Evolutionary conservation across 2,329 filamentous ascomycete genomes (phyloP).

Genomic region (Botrytis fabae): DNA sequence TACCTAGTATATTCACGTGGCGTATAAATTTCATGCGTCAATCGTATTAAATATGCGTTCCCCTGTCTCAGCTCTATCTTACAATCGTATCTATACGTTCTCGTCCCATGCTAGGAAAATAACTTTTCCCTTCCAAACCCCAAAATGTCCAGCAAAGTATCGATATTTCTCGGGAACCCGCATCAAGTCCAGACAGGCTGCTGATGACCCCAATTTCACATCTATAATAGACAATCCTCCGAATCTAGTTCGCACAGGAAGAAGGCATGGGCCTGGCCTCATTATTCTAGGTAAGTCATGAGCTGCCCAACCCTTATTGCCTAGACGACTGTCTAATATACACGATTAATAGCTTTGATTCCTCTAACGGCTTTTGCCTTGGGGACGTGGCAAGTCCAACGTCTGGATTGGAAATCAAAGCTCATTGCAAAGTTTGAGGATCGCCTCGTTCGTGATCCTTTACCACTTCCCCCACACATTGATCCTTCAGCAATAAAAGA

Average conservation of each 20-base stretch:
- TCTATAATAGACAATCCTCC: conserved; percentile 88
- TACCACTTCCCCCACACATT: conserved; percentile 81
- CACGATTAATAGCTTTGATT: conserved; percentile 56
- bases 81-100: conserved; percentile 5
- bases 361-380: conserved; percentile 87
- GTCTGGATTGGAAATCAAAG: conserved; percentile 90
- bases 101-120: conserved; percentile 1
- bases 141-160: conserved; percentile 34
- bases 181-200: conserved; percentile 40
- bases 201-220: conserved; percentile 75
- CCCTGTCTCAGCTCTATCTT: not conserved
- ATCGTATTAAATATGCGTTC: conserved; percentile 12
- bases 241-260: conserved; percentile 71
- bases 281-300: conserved; percentile 65
- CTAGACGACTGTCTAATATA: not conserved
- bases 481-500: conserved; percentile 80
- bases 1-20: not conserved
- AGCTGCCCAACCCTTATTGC: not conserved
- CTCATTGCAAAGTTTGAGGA: conserved; percentile 91
- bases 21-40: not conserved
- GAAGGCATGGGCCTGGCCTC: conserved; percentile 74
- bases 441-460: conserved; percentile 78
- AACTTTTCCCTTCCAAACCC: not conserved
- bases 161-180: conserved; percentile 34
- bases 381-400: conserved; percentile 93